A percentile compares a stretch with the other conserved stretches of the same genome.
Conservation (phyloP, 768 basidiomycete genomes). For the Lactarius tabidus region DNA sequence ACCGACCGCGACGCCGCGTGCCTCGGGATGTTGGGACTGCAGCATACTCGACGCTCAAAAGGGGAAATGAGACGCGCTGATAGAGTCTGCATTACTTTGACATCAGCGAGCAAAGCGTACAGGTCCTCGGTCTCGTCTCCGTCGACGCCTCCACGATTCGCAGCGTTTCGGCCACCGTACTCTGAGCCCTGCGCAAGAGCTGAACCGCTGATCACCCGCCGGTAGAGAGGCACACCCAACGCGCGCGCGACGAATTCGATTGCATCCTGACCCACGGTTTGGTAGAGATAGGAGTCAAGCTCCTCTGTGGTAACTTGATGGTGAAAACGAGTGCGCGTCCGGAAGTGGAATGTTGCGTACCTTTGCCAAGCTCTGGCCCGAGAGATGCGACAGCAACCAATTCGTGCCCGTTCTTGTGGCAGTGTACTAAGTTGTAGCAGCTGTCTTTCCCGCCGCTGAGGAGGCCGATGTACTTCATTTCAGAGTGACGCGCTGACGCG, state of each 20-base stretch:
- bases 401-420: constrained; percentile 78
- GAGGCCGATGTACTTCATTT: constrained; percentile 89
- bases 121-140: constrained; percentile 99
- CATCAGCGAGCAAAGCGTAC: constrained; percentile 59
- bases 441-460: constrained; percentile 98
- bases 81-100: constrained; percentile 54
- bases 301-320: constrained; percentile 64
- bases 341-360: constrained; percentile 41
- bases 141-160: constrained; percentile 43
- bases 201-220: constrained; percentile 72
- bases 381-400: constrained; percentile 87
- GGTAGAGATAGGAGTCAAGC: constrained; percentile 96
- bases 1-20: constrained; percentile 87
- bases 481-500: background rate
- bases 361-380: constrained; percentile 79
- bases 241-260: constrained; percentile 83
- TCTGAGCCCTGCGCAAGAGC: constrained; percentile 80
- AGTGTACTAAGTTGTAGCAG: constrained; percentile 93
- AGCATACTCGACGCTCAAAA: constrained; percentile 17
- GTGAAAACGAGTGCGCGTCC: constrained; percentile 25
- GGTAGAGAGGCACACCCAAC: constrained; percentile 81
- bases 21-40: constrained; percentile 71
- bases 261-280: constrained; percentile 97
- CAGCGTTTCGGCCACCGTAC: constrained; percentile 69
- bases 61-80: background rate